Evolutionary conservation across 495 filamentous ascomycete genomes (phyloP), one percentile per base, ranked within the genome.

Genomic region (Neurospora hispaniola): DNA sequence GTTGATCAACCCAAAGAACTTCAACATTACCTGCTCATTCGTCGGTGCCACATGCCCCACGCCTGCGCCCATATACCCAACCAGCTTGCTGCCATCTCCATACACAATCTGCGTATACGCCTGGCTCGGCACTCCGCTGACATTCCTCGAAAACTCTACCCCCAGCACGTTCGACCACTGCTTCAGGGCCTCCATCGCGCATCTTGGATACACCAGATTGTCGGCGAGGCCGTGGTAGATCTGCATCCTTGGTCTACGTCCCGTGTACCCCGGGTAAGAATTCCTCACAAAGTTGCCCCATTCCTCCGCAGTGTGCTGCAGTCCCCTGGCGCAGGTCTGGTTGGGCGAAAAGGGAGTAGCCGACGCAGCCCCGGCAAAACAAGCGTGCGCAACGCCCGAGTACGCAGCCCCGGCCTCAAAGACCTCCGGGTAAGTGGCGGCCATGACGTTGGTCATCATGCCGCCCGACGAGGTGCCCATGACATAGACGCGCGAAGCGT

Each of bases 361-460:
- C 4, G 76, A 16, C 48, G 6, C 71, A 35, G 39, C 76, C 72
- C 74, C 81, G 3, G 81, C 76, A 79, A 85, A 87, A 80, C 88
- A 89, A 38, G 85, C 87, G 68, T 82, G 82, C 3, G 86, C 78
- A 2, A 84, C 81, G 62, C 88, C 88, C 3, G 86, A 85, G 81
- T 86, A 89, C 70, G 81, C 86, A 39, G 84, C 84, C 20, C 82
- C 88, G 8, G 88, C 88, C 42, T 84, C 82, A 76, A 89, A 89
- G 16, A 89, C 78, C 31, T 88, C 84, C 14, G 88, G 88, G 76
- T 90, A 89, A 2, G 86, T 84, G 9, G 84, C 88, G 8, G 84
- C 87, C 77, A 90, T 74, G 27, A 88, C 86, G 75, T 89, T 89
- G 59, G 86, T 87, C 86, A 88, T 87, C 87, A 88, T 89, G 48